Conservation (phyloP, 306 rosid species). For the Cicer pinnatifidum region DNA sequence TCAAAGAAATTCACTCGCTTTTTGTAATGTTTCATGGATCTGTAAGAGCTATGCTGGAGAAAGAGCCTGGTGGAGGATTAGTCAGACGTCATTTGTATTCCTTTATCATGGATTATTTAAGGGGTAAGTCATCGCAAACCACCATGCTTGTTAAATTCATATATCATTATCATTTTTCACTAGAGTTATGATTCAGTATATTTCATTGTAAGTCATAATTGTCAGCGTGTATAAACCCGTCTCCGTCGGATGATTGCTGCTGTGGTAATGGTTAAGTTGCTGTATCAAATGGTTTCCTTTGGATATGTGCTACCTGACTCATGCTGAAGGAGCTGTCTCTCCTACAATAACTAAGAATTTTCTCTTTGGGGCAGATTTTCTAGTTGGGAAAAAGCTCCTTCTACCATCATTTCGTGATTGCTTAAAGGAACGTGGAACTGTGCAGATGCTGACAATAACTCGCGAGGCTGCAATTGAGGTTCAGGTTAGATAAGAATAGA, state of each 20-base stretch:
- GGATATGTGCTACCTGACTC: constrained; percentile 70
- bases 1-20: constrained; percentile 84
- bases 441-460: constrained; percentile 87
- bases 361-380: constrained; percentile 94
- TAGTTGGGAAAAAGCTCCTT: constrained; percentile 77
- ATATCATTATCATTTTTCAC: constrained; percentile 45
- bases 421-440: constrained; percentile 93
- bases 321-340: constrained; percentile 77
- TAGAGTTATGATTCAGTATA: constrained; percentile 58
- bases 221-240: constrained; percentile 91
- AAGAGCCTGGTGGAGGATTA: constrained; percentile 79
- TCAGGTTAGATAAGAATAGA: constrained; percentile 66
- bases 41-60: constrained; percentile 79
- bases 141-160: constrained; percentile 41
- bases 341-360: constrained; percentile 61
- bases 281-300: constrained; percentile 71
- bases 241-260: constrained; percentile 92
- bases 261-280: constrained; percentile 97
- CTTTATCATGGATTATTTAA: constrained; percentile 87
- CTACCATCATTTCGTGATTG: constrained; percentile 88
- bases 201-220: constrained; percentile 95
- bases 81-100: constrained; percentile 77
- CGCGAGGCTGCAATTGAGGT: constrained; percentile 98
- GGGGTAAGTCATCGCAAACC: constrained; percentile 68
- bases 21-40: constrained; percentile 90